These are phyloP conservation scores for Penicillium corylophilum DNA, from an alignment of 2,329 filamentous ascomycete genomes.

Conservation along the genomic window DNA sequence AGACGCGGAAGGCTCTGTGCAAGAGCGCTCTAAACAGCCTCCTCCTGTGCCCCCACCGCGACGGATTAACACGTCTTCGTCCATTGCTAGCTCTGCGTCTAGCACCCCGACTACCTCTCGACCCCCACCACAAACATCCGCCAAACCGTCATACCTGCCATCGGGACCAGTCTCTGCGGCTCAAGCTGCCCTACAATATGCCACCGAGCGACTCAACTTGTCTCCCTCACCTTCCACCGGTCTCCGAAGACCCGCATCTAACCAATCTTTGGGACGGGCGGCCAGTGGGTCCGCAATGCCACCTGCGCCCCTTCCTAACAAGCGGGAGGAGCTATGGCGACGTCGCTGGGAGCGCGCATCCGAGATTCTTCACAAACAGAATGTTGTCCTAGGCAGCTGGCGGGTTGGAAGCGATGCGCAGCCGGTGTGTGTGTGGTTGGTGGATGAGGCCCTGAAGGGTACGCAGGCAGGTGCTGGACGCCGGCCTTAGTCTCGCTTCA, in stretches of 20 bases:
- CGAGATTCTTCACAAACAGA: conserved; percentile 42
- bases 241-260: conserved; percentile 25
- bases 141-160: conserved; percentile 29
- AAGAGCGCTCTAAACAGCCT: conserved; percentile 25
- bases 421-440: conserved; percentile 45
- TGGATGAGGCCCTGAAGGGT: conserved; percentile 40
- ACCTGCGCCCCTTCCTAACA: conserved; percentile 41
- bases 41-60: conserved; percentile 34
- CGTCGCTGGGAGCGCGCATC: conserved; percentile 49
- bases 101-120: conserved; percentile 17
- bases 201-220: conserved; percentile 29
- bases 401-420: conserved; percentile 47
- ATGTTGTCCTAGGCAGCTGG: conserved; percentile 48
- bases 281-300: conserved; percentile 19
- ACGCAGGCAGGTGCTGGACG: conserved; percentile 7
- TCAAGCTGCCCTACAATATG: conserved; percentile 31
- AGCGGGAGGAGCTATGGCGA: conserved; percentile 51
- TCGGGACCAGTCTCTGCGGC: conserved; percentile 29
- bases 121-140: conserved; percentile 17
- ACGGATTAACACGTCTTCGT: conserved; percentile 30
- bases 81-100: conserved; percentile 15
- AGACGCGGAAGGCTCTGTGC: neutral
- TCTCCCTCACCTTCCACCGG: conserved; percentile 19
- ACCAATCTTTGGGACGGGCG: conserved; percentile 19
- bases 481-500: neutral